Evolutionary conservation across 352 stramenopile genomes (phyloP).

Genomic region (Globisporangium echinulatum): DNA sequence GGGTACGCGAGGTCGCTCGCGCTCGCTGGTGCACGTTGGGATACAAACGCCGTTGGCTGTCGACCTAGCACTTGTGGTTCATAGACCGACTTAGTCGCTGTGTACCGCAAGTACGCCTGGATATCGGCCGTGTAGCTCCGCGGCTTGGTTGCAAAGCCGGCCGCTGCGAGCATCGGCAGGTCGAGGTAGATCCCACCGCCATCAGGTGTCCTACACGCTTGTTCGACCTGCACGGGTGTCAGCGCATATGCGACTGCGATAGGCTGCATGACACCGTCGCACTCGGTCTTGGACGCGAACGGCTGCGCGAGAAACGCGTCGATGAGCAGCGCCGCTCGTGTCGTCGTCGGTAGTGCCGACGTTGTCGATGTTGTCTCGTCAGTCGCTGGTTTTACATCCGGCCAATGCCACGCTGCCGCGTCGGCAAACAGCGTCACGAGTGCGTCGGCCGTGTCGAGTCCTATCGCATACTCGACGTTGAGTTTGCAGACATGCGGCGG

Average conservation of each 20-base stretch:
- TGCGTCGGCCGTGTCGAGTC: constrained; percentile 12
- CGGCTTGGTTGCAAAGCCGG: constrained; percentile 21
- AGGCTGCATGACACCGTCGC: constrained; percentile 18
- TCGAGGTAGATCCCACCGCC: constrained; percentile 22
- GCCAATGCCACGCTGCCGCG: constrained; percentile 18
- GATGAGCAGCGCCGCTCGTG: constrained; percentile 31
- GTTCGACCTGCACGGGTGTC: constrained; percentile 12
- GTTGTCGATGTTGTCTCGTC: background rate
- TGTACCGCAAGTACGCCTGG: constrained; percentile 44
- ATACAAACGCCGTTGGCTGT: constrained; percentile 1
- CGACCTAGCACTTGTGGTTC: constrained; percentile 29
- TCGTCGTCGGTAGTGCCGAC: constrained; percentile 14
- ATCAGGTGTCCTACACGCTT: constrained; percentile 12
- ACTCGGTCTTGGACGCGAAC: constrained; percentile 22
- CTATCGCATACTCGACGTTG: constrained; percentile 19
- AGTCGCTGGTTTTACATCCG: constrained; percentile 1
- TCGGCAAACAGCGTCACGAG: constrained; percentile 23
- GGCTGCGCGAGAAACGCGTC: constrained; percentile 48
- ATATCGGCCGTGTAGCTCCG: constrained; percentile 26
- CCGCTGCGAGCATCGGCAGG: constrained; percentile 21
- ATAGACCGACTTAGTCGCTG: constrained; percentile 47
- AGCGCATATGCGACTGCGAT: constrained; percentile 21
- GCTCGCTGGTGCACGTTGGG: background rate
- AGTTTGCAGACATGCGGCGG: constrained; percentile 15
- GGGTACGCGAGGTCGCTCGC: constrained; percentile 12